Evolutionary conservation across 177 flowering plant genomes (phyloP), one percentile per base, ranked within the genome.

Genomic region (Vitis hybrid): DNA sequence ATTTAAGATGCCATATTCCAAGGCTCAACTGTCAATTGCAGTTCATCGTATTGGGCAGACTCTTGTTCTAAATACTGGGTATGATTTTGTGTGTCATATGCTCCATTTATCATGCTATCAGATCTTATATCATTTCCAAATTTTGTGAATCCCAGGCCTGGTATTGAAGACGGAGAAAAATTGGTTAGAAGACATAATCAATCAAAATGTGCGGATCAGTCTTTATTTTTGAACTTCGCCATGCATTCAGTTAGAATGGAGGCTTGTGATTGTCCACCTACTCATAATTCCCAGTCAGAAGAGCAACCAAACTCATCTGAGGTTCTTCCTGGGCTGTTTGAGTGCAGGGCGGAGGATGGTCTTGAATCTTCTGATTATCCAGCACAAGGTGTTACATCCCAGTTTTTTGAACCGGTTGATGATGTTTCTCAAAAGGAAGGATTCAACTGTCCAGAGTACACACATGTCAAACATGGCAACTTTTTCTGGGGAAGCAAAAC

Each of bases 201-300:
- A 73, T 72, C 99, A 66, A 91, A 95, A 76, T 83, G 86, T 76
- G 80, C 80, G 53, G 97, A 93, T 73, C 88, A 89, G 68, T 91
- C 98, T 50, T 76, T 93, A 51, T 85, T 93, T 78, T 68, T 86
- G 76, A 91, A 91, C 75, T 91, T 95, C 74, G 98, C 98, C 5
- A 91, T 89, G 98, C 99, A 95, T 75, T 95, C 99, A 48, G 98
- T 95, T 16, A 84, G 99, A 75, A 84, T 85, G 87, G 99, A 95
- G 81, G 97, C 98, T 66, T 95, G 99, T 81, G 99, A 95, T 77
- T 90, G 97, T 74, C 99, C 99, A 3, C 97, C 98, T 51, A 71
- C 77, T 74, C 85, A 86, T 67, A 63, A 84, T 63, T 60, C 77
- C 21, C 66, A 84, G 45, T 57, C 88, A 7, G 80, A 79, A 61